A percentile compares a stretch with the other conserved stretches of the same genome.
Evolutionary conservation across 2,329 filamentous ascomycete genomes (phyloP).

Genomic region (Aspergillus novoparasiticus): DNA sequence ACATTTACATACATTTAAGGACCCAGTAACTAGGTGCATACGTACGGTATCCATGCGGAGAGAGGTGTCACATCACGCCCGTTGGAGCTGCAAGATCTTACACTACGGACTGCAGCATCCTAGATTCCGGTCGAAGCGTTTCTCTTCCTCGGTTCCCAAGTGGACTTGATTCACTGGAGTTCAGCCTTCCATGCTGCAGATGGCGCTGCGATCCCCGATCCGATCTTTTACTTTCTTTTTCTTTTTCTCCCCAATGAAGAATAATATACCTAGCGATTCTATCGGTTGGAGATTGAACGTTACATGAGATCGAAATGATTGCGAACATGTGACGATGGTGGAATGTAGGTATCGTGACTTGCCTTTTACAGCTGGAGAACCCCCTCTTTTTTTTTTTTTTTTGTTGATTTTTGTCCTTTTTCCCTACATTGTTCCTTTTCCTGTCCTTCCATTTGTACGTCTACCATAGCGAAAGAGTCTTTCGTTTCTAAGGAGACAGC

Average conservation of each 20-base stretch:
- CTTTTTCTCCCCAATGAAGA: background rate
- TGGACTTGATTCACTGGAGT: conserved; percentile 3
- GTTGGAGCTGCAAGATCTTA: conserved; percentile 10
- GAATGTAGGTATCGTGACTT: background rate
- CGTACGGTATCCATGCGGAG: background rate
- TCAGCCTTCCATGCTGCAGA: conserved; percentile 5
- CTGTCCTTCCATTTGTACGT: background rate
- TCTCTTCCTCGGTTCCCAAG: conserved; percentile 4
- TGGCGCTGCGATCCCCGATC: conserved; percentile 16
- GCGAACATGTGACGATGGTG: background rate
- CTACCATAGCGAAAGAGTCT: background rate
- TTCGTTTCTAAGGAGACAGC: background rate
- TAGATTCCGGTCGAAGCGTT: conserved; percentile 5
- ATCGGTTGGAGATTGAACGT: background rate
- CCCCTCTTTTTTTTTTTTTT: background rate
- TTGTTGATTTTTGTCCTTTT: background rate
- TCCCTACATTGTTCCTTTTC: background rate
- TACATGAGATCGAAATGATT: background rate
- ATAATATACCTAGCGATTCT: background rate
- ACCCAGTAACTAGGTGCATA: background rate
- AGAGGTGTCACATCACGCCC: conserved; percentile 7
- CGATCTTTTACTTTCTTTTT: conserved; percentile 14
- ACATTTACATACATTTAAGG: background rate
- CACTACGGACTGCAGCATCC: conserved; percentile 1
- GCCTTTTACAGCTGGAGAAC: background rate